These are phyloP conservation scores for Aspergillus unguis DNA, from an alignment of 2,329 filamentous ascomycete genomes.

Conservation along the genomic window DNA sequence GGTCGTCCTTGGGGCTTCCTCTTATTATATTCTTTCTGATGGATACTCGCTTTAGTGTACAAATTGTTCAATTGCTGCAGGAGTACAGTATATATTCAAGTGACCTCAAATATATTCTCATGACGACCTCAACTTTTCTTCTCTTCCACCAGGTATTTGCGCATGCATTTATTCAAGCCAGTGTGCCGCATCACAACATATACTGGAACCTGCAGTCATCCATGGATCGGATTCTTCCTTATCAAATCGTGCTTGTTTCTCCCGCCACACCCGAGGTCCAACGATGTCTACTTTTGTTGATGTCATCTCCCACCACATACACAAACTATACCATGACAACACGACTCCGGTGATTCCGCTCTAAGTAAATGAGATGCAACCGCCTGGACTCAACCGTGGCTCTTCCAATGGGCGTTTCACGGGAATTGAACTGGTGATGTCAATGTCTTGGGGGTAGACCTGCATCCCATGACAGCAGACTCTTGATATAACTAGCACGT, in stretches of 20 bases:
- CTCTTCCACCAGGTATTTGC: too few relatives aligned
- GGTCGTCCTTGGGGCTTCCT: too few relatives aligned
- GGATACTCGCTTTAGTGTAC: too few relatives aligned
- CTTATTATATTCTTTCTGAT: too few relatives aligned
- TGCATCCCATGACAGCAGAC: neutral
- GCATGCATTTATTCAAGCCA: too few relatives aligned
- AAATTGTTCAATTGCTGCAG: too few relatives aligned
- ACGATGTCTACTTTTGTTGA: neutral
- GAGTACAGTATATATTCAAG: too few relatives aligned
- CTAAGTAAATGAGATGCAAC: neutral
- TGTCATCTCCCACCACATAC: slow-evolving; percentile 1
- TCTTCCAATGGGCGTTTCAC: neutral
- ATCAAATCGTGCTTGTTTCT: neutral
- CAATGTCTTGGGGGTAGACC: neutral
- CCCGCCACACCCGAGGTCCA: neutral
- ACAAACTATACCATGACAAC: neutral
- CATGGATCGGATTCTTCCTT: neutral
- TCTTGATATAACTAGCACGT: neutral
- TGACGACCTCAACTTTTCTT: too few relatives aligned
- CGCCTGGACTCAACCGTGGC: neutral
- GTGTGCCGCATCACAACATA: too few relatives aligned
- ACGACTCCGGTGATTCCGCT: neutral
- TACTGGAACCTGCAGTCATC: neutral
- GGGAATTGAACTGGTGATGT: neutral
- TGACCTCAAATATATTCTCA: too few relatives aligned